Percentiles rank a stretch among this genome's conserved stretches.
Conservation (phyloP, 1,284 basidiomycete genomes). For the Hymenochaete sp. region DNA sequence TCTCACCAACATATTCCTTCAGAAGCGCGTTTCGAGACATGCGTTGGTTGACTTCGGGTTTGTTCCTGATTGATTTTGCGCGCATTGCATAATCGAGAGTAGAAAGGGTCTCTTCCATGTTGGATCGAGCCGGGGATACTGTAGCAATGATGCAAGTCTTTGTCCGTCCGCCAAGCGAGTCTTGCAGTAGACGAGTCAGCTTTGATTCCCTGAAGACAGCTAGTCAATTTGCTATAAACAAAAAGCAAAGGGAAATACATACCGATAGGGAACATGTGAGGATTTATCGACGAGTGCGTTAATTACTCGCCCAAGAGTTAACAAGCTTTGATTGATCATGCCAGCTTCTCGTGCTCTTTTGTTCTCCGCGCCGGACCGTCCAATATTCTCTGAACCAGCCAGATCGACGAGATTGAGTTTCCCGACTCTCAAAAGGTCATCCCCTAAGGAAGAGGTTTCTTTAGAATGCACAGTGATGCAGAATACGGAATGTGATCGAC, state of each 20-base stretch:
- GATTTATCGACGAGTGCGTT: conserved; percentile 93
- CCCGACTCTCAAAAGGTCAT: conserved; percentile 87
- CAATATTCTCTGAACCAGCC: conserved; percentile 97
- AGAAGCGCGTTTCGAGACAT: conserved; percentile 89
- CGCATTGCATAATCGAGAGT: conserved; percentile 96
- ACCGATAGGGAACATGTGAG: conserved; percentile 91
- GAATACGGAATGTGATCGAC: conserved; percentile 98
- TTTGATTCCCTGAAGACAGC: conserved; percentile 64
- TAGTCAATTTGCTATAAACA: conserved; percentile 5
- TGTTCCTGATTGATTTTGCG: conserved; percentile 94
- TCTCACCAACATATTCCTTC: conserved; percentile 94
- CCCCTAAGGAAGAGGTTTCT: conserved; percentile 69
- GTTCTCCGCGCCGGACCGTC: conserved; percentile 91
- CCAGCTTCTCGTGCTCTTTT: conserved; percentile 94
- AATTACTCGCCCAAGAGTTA: conserved; percentile 95
- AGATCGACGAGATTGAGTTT: conserved; percentile 97
- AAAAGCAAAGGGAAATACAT: conserved; percentile 20
- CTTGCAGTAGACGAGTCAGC: conserved; percentile 94
- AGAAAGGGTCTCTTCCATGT: conserved; percentile 95
- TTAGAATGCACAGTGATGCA: conserved; percentile 92
- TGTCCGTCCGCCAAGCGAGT: conserved; percentile 95
- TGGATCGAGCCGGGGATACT: conserved; percentile 83
- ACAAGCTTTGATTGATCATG: conserved; percentile 97
- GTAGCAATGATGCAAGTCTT: conserved; percentile 99
- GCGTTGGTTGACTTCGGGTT: conserved; percentile 91